Evolutionary conservation across 192 early-diverging fungal genomes (phyloP).

Genomic region (Linnemannia schmuckeri): DNA sequence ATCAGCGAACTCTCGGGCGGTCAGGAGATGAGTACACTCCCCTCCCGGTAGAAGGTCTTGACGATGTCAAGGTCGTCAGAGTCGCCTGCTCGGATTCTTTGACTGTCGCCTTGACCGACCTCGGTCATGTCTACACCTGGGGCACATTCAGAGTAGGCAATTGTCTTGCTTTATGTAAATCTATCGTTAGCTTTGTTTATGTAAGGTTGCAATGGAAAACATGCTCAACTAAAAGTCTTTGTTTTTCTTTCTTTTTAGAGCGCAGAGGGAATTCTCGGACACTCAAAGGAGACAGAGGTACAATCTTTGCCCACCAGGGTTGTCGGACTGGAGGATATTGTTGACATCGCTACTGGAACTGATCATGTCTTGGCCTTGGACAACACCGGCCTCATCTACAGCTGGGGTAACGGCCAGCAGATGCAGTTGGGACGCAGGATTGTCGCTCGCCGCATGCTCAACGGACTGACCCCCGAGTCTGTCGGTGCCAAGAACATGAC

Average conservation of each 20-base stretch:
- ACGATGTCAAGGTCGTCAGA: slow-evolving; percentile 77
- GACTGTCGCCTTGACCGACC: slow-evolving; percentile 80
- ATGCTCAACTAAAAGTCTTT: background rate
- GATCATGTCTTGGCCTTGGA: slow-evolving; percentile 89
- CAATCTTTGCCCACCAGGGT: slow-evolving; percentile 73
- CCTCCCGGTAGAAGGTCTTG: slow-evolving; percentile 75
- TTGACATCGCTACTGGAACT: slow-evolving; percentile 84
- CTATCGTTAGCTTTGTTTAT: background rate
- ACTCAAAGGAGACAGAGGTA: slow-evolving; percentile 72
- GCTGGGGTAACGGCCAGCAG: slow-evolving; percentile 93
- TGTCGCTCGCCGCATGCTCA: slow-evolving; percentile 77
- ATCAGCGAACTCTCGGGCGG: slow-evolving; percentile 88
- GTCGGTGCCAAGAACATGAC: slow-evolving; percentile 70
- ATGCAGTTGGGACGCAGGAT: slow-evolving; percentile 90
- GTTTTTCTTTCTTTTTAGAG: slow-evolving; percentile 60
- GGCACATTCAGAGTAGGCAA: slow-evolving; percentile 79
- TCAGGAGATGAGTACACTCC: slow-evolving; percentile 78
- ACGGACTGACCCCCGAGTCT: slow-evolving; percentile 69
- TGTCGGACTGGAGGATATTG: slow-evolving; percentile 69
- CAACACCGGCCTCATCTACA: slow-evolving; percentile 80
- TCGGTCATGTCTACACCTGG: slow-evolving; percentile 89
- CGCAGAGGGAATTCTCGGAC: slow-evolving; percentile 89
- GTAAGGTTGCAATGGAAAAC: background rate
- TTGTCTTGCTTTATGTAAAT: background rate
- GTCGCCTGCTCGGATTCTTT: slow-evolving; percentile 89